Evolutionary conservation across 331 rosid species (phyloP).

Genomic region (Dryas integrifolia): DNA sequence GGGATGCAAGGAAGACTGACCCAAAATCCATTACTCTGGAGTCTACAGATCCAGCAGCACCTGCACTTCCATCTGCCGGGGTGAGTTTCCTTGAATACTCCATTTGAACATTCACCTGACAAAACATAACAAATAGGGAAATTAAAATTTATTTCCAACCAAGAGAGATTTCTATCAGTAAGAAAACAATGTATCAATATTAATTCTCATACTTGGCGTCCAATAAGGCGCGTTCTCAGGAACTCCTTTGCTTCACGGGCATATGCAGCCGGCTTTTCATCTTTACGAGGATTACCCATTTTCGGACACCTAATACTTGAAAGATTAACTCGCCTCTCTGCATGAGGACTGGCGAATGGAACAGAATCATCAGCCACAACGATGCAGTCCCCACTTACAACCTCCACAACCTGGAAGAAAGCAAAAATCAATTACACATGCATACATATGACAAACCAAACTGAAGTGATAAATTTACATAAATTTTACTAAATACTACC

Average conservation of each 20-base stretch:
- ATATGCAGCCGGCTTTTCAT: constrained; percentile 88
- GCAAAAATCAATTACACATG: background rate
- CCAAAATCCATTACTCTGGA: constrained; percentile 89
- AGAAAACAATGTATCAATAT: constrained; percentile 9
- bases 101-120: constrained; percentile 83
- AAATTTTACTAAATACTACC: constrained; percentile 41
- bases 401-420: constrained; percentile 77
- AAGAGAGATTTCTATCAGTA: background rate
- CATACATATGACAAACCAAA: background rate
- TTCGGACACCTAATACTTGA: constrained; percentile 92
- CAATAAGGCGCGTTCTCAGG: constrained; percentile 83
- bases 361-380: constrained; percentile 81
- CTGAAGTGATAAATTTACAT: background rate
- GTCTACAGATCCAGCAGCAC: constrained; percentile 54
- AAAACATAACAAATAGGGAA: background rate
- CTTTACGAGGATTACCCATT: constrained; percentile 86
- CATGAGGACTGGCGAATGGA: constrained; percentile 75
- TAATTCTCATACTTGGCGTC: constrained; percentile 56
- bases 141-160: background rate
- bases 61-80: constrained; percentile 53
- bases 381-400: constrained; percentile 86
- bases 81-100: constrained; percentile 76
- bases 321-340: constrained; percentile 82
- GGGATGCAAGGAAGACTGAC: constrained; percentile 57
- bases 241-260: constrained; percentile 95